A percentile compares a stretch with the other conserved stretches of the same genome.
Conservation (phyloP, 345 rosid species). For the Acer negundo region DNA sequence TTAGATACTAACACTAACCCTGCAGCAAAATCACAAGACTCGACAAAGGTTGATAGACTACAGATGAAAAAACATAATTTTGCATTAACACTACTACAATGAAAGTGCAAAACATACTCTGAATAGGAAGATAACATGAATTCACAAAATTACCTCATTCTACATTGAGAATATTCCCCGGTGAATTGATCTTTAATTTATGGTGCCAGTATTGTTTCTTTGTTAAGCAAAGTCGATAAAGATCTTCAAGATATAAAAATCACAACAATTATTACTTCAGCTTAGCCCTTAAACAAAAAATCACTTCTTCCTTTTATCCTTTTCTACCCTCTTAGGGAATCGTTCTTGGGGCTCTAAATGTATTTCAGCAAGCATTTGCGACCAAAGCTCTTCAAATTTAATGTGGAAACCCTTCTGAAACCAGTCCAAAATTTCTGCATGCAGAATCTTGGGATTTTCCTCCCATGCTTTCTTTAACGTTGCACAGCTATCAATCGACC, state of each 20-base stretch:
- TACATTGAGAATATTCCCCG: background rate
- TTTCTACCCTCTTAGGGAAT: constrained; percentile 29
- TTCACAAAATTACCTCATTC: background rate
- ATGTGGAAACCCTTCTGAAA: constrained; percentile 59
- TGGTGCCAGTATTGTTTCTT: background rate
- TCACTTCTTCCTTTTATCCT: constrained; percentile 24
- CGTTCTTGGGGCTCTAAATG: constrained; percentile 38
- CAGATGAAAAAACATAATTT: background rate
- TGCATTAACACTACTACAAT: background rate
- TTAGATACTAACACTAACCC: background rate
- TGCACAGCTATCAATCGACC: constrained; percentile 47
- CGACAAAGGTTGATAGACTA: background rate
- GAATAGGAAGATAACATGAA: background rate
- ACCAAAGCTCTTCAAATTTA: constrained; percentile 62
- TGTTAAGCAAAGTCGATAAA: background rate
- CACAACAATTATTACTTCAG: background rate
- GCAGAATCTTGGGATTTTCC: constrained; percentile 44
- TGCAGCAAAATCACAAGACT: background rate
- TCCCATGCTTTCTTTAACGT: constrained; percentile 58
- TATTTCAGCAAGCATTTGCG: constrained; percentile 53
- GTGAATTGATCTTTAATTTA: background rate
- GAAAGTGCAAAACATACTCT: background rate
- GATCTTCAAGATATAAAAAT: background rate
- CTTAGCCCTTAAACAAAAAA: background rate
- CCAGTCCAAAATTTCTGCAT: constrained; percentile 63